Evolutionary conservation across 2,329 filamentous ascomycete genomes (phyloP).

Genomic region (Aspergillus sp.): DNA sequence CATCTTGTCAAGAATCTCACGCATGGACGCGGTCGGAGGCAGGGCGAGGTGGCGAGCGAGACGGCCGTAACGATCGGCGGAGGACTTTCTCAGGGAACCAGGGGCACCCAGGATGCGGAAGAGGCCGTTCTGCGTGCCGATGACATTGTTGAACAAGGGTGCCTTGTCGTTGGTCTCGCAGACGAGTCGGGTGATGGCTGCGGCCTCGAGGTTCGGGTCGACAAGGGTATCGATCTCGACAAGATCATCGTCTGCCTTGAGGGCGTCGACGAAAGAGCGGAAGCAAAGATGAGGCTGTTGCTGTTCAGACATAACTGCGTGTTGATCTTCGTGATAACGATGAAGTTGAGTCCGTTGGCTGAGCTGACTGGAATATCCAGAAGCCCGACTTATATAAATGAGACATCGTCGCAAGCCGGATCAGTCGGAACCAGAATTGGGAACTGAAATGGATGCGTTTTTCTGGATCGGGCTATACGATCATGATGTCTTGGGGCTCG

Average conservation of each 20-base stretch:
- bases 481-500: neutral
- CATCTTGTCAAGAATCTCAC: conserved; percentile 46
- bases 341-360: neutral
- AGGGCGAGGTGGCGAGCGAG: conserved; percentile 45
- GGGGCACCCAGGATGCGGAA: conserved; percentile 51
- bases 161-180: conserved; percentile 50
- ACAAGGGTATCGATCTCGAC: conserved; percentile 43
- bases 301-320: neutral
- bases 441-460: neutral
- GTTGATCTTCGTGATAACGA: neutral
- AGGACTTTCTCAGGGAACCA: conserved; percentile 35
- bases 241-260: conserved; percentile 45
- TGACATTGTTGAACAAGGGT: conserved; percentile 54
- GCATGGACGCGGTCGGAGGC: conserved; percentile 36
- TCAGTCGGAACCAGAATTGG: neutral
- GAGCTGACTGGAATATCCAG: neutral
- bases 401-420: neutral
- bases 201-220: conserved; percentile 49
- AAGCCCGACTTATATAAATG: neutral
- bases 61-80: conserved; percentile 40
- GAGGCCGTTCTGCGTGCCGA: conserved; percentile 46
- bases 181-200: conserved; percentile 48
- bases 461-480: neutral
- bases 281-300: conserved; percentile 40
- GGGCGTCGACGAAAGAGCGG: conserved; percentile 47